Conservation (phyloP, 495 filamentous ascomycete genomes). For the Hypoxylon trugodes region DNA sequence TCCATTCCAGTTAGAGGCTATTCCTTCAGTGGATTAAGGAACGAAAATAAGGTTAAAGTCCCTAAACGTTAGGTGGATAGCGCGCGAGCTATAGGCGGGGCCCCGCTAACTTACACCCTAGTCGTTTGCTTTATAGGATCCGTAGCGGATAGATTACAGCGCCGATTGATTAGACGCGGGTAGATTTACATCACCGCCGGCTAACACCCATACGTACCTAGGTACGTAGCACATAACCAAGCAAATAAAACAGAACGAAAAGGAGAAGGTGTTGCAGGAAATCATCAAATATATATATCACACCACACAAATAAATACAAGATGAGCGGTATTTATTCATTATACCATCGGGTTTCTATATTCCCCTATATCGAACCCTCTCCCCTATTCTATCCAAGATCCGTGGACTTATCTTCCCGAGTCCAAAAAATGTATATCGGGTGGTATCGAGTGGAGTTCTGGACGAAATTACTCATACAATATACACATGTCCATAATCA, state of each 20-base stretch:
- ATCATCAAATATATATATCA: neutral
- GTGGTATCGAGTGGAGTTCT: conserved; percentile 40
- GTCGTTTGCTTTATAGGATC: neutral
- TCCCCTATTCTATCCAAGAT: conserved; percentile 22
- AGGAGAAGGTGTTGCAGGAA: neutral
- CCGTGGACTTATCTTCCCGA: conserved; percentile 11
- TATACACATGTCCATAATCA: conserved; percentile 28
- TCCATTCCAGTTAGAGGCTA: too few species aligned
- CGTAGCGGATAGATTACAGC: conserved; percentile 17
- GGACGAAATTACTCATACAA: conserved; percentile 36
- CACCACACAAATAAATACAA: neutral
- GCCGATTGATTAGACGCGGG: conserved; percentile 1
- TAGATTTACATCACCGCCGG: conserved; percentile 4
- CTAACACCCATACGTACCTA: neutral
- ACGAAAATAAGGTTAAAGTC: too few species aligned
- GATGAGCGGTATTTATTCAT: conserved; percentile 13
- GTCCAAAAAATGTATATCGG: conserved; percentile 5
- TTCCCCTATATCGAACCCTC: neutral
- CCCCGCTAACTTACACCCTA: neutral
- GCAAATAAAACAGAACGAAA: neutral
- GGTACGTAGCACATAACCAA: neutral
- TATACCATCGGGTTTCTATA: conserved; percentile 15
- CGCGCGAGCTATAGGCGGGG: too few species aligned
- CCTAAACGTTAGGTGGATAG: neutral
- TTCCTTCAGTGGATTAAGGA: too few species aligned